Percentiles rank a stretch among this genome's conserved stretches.
These are phyloP conservation scores for Hyaloperonospora brassicae DNA, from an alignment of 352 stramenopile genomes.

Conservation along the genomic window DNA sequence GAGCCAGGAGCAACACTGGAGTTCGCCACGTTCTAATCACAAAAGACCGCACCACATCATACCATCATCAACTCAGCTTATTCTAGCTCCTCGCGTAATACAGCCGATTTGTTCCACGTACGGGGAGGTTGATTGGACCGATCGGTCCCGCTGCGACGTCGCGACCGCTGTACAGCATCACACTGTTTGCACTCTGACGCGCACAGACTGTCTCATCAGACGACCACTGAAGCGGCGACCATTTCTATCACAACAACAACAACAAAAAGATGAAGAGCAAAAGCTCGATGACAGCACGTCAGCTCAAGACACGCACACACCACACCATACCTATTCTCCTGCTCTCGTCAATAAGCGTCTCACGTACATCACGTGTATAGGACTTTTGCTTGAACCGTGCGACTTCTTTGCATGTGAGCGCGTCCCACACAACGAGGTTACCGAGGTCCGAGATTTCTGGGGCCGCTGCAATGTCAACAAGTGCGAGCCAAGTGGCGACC, in stretches of 20 bases:
- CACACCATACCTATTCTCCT: too few relatives aligned
- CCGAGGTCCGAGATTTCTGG: conserved; percentile 52
- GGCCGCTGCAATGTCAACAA: conserved; percentile 85
- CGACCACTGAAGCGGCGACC: conserved; percentile 88
- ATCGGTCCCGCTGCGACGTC: conserved; percentile 49
- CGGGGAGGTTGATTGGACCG: conserved; percentile 63
- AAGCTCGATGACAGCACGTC: too few relatives aligned
- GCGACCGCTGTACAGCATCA: conserved; percentile 70
- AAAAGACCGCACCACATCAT: conserved; percentile 6
- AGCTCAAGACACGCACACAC: conserved; percentile 1
- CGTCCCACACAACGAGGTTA: conserved; percentile 84
- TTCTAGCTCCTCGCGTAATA: background rate
- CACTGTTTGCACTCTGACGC: conserved; percentile 64
- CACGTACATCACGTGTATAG: conserved; percentile 68
- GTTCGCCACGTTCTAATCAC: conserved; percentile 54
- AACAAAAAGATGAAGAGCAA: background rate
- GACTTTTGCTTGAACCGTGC: conserved; percentile 82
- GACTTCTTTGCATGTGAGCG: conserved; percentile 42
- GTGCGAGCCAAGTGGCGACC: conserved; percentile 75
- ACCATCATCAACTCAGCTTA: background rate
- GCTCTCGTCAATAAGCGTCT: background rate
- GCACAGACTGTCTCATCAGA: conserved; percentile 82
- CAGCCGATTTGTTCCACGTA: conserved; percentile 21
- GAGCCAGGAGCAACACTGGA: conserved; percentile 83
- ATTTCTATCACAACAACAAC: conserved; percentile 38